Conservation (phyloP, 768 basidiomycete species). For the Kwoniella newhampshirensis region DNA sequence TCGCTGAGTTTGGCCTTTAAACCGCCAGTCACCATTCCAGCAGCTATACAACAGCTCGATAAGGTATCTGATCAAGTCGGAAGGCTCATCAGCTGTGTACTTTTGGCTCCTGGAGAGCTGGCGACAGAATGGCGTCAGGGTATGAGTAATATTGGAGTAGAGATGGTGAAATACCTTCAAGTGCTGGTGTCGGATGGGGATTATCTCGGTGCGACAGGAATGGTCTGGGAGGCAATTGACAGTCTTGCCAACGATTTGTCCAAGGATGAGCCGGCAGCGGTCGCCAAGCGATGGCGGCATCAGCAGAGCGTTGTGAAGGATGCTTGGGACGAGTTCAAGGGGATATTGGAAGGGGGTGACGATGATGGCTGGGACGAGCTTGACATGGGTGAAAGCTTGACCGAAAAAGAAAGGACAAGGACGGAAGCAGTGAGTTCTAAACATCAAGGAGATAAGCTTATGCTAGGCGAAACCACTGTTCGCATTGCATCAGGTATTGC, state of each 20-base stretch:
- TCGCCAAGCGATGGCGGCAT: slow-evolving; percentile 27
- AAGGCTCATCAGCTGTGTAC: slow-evolving; percentile 30
- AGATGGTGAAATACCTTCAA: slow-evolving; percentile 17
- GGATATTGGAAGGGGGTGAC: slow-evolving; percentile 30
- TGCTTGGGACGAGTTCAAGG: slow-evolving; percentile 47
- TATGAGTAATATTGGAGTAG: slow-evolving; percentile 15
- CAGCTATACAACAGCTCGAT: slow-evolving; percentile 34
- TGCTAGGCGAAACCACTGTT: slow-evolving; percentile 37
- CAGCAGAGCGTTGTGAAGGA: slow-evolving; percentile 39
- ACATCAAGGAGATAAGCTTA: neutral
- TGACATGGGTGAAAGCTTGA: slow-evolving; percentile 29
- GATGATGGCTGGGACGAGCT: slow-evolving; percentile 31
- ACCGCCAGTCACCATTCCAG: slow-evolving; percentile 37
- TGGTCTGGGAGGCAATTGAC: slow-evolving; percentile 44
- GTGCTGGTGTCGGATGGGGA: neutral
- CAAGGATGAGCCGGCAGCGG: slow-evolving; percentile 24
- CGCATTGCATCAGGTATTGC: slow-evolving; percentile 39
- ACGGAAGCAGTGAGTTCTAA: slow-evolving; percentile 31
- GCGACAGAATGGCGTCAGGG: slow-evolving; percentile 40
- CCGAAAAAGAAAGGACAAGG: slow-evolving; percentile 17
- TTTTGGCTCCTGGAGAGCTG: slow-evolving; percentile 18
- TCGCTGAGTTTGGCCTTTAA: slow-evolving; percentile 39
- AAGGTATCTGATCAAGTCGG: slow-evolving; percentile 29
- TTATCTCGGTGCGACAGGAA: slow-evolving; percentile 11
- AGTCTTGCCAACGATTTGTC: slow-evolving; percentile 13